phyloP scores from a whole-genome alignment of 179 eudicot species.

The Nepenthes alata region DNA sequence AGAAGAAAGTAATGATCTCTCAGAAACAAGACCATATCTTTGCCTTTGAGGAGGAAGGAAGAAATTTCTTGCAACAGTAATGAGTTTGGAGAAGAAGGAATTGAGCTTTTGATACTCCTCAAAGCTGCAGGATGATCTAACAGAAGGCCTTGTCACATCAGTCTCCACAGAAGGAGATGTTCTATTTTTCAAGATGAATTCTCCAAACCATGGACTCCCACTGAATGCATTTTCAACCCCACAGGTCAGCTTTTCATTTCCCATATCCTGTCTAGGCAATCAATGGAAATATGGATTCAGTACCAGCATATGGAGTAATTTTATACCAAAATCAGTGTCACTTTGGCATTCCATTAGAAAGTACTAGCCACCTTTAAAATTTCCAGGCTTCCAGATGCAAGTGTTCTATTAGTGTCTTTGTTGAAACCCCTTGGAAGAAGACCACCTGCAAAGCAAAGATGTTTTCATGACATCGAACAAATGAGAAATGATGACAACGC shows the following conservation, averaged over 20 bases:
- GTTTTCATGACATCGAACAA: conserved; percentile 12
- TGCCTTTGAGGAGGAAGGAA: conserved; percentile 72
- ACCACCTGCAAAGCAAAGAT: conserved; percentile 34
- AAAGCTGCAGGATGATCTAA: conserved; percentile 41
- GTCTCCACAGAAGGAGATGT: conserved; percentile 17
- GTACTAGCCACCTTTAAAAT: conserved; percentile 45
- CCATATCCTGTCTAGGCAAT: conserved; percentile 26
- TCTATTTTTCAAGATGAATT: conserved; percentile 32
- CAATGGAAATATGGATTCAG: conserved; percentile 8
- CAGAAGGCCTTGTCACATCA: conserved; percentile 17
- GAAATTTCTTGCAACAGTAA: conserved; percentile 32
- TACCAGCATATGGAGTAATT: conserved; percentile 9
- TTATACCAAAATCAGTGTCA: conserved; percentile 9
- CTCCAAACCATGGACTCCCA: conserved; percentile 37
- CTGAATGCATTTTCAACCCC: conserved; percentile 27
- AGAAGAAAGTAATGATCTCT: conserved; percentile 47
- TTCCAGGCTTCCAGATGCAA: conserved; percentile 25
- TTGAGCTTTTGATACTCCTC: conserved; percentile 44
- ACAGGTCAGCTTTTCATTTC: conserved; percentile 35
- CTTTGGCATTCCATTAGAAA: conserved; percentile 23
- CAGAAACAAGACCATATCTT: conserved; percentile 53
- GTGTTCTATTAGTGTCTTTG: conserved; percentile 35
- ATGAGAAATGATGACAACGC: neutral
- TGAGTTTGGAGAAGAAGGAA: conserved; percentile 49
- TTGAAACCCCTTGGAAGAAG: conserved; percentile 15